phyloP scores from a whole-genome alignment of 2,329 filamentous ascomycete species.

The Rhinocladiella mackenziei region DNA sequence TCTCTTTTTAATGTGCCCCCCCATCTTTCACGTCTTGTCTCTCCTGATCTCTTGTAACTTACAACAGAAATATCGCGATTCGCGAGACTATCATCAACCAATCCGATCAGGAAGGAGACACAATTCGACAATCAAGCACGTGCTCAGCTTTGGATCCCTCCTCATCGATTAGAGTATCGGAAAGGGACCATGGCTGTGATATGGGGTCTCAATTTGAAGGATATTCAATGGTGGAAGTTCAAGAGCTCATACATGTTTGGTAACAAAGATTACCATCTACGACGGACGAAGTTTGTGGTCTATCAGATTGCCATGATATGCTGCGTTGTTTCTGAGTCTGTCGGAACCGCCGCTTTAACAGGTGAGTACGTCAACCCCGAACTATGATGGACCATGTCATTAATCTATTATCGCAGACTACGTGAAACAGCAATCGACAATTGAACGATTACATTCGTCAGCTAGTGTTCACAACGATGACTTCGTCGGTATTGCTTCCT shows the following conservation, averaged over 20 bases:
- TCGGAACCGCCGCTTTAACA: slow-evolving; percentile 54
- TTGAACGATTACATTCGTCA: slow-evolving; percentile 39
- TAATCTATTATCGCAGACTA: slow-evolving; percentile 42
- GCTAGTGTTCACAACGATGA: slow-evolving; percentile 52
- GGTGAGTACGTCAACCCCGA: slow-evolving; percentile 36
- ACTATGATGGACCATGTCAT: background rate
- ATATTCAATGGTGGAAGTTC: slow-evolving; percentile 59
- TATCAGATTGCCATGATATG: slow-evolving; percentile 59
- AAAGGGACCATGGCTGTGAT: slow-evolving; percentile 45
- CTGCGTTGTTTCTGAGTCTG: slow-evolving; percentile 54
- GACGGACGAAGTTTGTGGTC: slow-evolving; percentile 56
- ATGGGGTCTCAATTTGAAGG: slow-evolving; percentile 55
- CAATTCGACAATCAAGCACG: too few species aligned
- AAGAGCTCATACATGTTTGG: slow-evolving; percentile 55
- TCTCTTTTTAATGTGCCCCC: too few species aligned
- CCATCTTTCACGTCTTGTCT: too few species aligned
- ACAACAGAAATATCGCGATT: too few species aligned
- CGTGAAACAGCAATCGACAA: slow-evolving; percentile 50
- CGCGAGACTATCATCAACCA: too few species aligned
- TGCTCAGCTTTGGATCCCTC: too few species aligned
- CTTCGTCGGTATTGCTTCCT: slow-evolving; percentile 53
- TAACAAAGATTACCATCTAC: slow-evolving; percentile 51
- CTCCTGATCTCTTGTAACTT: too few species aligned
- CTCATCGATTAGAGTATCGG: too few species aligned
- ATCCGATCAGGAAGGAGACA: too few species aligned